A percentile compares a stretch with the other conserved stretches of the same genome.
phyloP scores from a whole-genome alignment of 2,329 filamentous ascomycete genomes.

The Teratosphaeria pseudoeucalypti region DNA sequence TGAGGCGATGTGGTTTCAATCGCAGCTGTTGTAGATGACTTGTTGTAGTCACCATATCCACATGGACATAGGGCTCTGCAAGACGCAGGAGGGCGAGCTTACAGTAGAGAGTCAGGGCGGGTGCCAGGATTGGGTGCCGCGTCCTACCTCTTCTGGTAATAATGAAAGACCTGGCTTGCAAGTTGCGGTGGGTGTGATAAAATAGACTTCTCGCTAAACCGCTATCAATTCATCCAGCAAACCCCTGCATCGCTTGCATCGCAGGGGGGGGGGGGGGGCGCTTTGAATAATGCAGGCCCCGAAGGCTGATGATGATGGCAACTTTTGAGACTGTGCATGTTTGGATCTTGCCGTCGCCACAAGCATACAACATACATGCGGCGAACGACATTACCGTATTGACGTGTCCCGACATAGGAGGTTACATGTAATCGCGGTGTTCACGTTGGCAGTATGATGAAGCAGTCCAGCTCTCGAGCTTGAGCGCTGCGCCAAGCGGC shows the following conservation, averaged over 20 bases:
- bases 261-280: neutral
- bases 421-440: too few species aligned
- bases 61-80: neutral
- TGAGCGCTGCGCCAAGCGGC: neutral
- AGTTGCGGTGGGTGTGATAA: neutral
- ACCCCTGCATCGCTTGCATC: neutral
- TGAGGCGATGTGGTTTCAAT: neutral
- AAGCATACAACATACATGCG: neutral
- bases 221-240: neutral
- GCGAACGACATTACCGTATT: neutral
- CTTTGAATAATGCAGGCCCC: neutral
- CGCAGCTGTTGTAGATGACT: neutral
- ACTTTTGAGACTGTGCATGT: neutral
- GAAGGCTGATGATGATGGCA: neutral
- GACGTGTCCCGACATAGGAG: neutral
- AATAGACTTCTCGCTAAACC: neutral
- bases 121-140: neutral
- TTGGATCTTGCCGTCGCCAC: neutral
- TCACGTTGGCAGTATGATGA: neutral
- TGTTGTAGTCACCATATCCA: neutral
- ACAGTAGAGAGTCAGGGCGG: neutral
- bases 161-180: neutral
- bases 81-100: neutral
- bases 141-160: neutral
- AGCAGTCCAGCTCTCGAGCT: neutral